A percentile compares a stretch with the other conserved stretches of the same genome.
Evolutionary conservation across 129 eudicot species (phyloP).

Genomic region (Oenanthe sinensis): DNA sequence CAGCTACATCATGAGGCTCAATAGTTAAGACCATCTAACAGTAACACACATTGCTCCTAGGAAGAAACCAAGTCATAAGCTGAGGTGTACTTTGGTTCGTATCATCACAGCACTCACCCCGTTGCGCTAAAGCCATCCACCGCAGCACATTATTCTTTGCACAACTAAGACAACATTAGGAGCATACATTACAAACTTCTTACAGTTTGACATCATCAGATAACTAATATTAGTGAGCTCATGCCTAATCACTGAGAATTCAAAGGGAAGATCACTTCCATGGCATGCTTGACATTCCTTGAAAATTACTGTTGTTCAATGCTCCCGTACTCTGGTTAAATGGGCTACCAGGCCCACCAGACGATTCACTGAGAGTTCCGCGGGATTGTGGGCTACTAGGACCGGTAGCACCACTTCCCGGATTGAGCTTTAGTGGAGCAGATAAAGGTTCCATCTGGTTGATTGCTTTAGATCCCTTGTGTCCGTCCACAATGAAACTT

Average conservation of each 20-base stretch:
- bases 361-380: conserved; percentile 73
- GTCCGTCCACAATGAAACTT: conserved; percentile 53
- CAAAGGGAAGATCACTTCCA: conserved; percentile 46
- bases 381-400: conserved; percentile 77
- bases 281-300: conserved; percentile 66
- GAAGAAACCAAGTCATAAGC: background rate
- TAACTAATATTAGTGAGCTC: background rate
- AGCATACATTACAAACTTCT: background rate
- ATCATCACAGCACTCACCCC: background rate
- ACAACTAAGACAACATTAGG: background rate
- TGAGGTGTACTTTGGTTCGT: background rate
- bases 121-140: background rate
- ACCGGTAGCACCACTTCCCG: conserved; percentile 31
- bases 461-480: conserved; percentile 33
- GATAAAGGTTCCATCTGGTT: conserved; percentile 43
- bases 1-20: background rate
- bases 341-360: conserved; percentile 78
- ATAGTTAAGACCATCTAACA: background rate
- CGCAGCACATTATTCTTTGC: background rate
- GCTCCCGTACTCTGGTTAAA: conserved; percentile 41
- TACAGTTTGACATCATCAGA: background rate
- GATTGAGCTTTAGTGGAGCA: conserved; percentile 26
- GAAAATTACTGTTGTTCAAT: conserved; percentile 35
- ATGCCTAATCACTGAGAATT: background rate
- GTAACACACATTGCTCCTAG: background rate